Conservation (phyloP, 1,284 basidiomycete genomes). For the Lignosus rhinocerotis region DNA sequence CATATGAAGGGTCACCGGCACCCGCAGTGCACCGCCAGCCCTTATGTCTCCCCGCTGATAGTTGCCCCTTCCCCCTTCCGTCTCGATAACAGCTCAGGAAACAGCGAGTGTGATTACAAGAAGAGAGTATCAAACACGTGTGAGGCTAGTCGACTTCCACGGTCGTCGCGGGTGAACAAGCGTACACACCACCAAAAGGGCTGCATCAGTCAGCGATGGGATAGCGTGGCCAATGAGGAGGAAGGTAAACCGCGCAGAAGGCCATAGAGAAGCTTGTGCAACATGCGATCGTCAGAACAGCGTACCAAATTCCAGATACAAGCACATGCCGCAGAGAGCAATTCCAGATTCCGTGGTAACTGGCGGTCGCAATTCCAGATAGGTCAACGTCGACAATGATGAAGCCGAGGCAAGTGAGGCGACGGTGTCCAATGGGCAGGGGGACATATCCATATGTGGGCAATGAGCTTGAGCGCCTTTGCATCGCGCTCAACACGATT, state of each 20-base stretch:
- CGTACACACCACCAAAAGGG: conserved; percentile 4
- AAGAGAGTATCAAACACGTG: background rate
- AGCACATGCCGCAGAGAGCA: conserved; percentile 17
- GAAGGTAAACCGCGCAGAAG: conserved; percentile 6
- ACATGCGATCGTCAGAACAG: background rate
- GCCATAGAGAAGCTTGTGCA: background rate
- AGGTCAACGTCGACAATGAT: conserved; percentile 13
- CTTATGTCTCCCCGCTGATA: no score
- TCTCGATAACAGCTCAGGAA: background rate
- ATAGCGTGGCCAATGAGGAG: conserved; percentile 12
- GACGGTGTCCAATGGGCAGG: conserved; percentile 18
- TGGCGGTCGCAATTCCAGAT: conserved; percentile 3
- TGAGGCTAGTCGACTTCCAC: background rate
- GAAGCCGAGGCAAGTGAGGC: conserved; percentile 12
- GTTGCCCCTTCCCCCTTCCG: background rate
- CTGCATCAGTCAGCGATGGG: conserved; percentile 10
- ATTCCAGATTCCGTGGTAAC: conserved; percentile 24
- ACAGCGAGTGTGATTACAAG: background rate
- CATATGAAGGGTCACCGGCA: no score
- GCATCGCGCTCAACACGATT: conserved; percentile 19
- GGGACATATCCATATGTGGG: conserved; percentile 14
- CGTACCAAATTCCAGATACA: conserved; percentile 19
- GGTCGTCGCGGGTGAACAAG: conserved; percentile 6
- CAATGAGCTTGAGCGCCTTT: conserved; percentile 13
- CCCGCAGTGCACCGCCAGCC: no score